Base-by-base conservation (phyloP, 106 monocot genomes). In the Cymbidium sinense region DNA sequence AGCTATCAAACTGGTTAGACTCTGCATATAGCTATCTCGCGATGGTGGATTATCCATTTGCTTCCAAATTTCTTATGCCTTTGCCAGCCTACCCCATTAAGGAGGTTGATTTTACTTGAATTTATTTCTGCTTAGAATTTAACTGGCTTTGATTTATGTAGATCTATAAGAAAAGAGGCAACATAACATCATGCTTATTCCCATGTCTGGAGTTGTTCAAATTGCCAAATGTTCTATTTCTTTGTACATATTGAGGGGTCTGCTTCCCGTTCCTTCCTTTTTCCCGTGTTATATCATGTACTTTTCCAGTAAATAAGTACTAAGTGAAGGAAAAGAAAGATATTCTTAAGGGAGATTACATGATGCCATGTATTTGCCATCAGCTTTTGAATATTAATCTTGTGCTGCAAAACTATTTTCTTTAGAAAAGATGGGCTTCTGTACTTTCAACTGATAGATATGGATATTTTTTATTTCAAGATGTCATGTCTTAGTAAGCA, bases 11-110 rank as follows among this genome's bases (percentile, higher is more conserved):
- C 70, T 96, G 96, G 96, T 69, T 96, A 74, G 52, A 69, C 67
- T 91, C 91, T 76, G 96, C 96, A 27, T 96, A 93, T 79, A 91
- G 91, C 79, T 91, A 96, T 75, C 80, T 96, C 80, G 91, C 89
- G 1, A 96, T 96, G 96, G 96, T 89, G 39, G 86, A 96, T 75
- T 96, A 96, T 70, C 96, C 93, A 74, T 89, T 84, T 82, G 82
- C 96, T 79, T 87, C 96, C 11, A 74, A 83, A 34, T 96, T 96
- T 86, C 23, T 96, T 50, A 96, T 93, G 96, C 96, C 96, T 85
- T 85, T 96, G 78, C 96, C 96, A 70, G 93, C 82, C 33, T 79
- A 89, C 54, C 96, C 96, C 21, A 93, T 96, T 80, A 96, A 93
- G 73, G 93, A 96, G 91, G 93, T 93, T 75, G 51, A 80, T 71